Evolutionary conservation across 768 basidiomycete genomes (phyloP).

Genomic region (Psilocybe tampanensis): DNA sequence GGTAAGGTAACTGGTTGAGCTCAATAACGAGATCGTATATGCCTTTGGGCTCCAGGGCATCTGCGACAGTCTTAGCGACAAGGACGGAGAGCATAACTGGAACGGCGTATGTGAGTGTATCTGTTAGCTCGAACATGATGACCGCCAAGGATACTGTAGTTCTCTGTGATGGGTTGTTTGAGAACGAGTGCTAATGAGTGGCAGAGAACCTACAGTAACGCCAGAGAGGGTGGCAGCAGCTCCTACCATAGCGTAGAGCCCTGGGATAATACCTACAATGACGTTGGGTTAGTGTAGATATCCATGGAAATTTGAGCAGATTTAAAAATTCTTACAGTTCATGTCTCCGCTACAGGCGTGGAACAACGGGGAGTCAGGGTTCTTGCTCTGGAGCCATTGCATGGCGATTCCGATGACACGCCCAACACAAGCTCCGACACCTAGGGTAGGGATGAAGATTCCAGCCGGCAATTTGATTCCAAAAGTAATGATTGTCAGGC

Average conservation of each 20-base stretch:
- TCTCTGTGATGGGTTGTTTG: conserved; percentile 42
- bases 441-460: conserved; percentile 95
- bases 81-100: conserved; percentile 89
- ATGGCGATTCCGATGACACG: conserved; percentile 81
- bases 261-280: conserved; percentile 70
- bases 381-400: conserved; percentile 69
- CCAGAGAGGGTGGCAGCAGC: conserved; percentile 94
- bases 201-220: conserved; percentile 69
- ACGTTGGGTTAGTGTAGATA: no score
- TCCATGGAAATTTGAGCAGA: background rate
- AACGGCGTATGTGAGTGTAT: conserved; percentile 89
- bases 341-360: conserved; percentile 61
- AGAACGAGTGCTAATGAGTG: background rate
- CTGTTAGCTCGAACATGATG: conserved; percentile 94
- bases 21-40: conserved; percentile 98
- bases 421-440: conserved; percentile 93
- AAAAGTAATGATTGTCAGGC: conserved; percentile 85
- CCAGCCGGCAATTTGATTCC: conserved; percentile 92
- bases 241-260: conserved; percentile 94
- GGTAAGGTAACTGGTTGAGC: conserved; percentile 87
- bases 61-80: conserved; percentile 89
- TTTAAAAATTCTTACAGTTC: conserved; percentile 56
- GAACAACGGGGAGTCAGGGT: conserved; percentile 68
- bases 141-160: conserved; percentile 94
- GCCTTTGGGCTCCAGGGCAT: conserved; percentile 87